Conservation (phyloP, 202 grass and related monocot species). For the Bolboschoenoplectus hybrid region DNA sequence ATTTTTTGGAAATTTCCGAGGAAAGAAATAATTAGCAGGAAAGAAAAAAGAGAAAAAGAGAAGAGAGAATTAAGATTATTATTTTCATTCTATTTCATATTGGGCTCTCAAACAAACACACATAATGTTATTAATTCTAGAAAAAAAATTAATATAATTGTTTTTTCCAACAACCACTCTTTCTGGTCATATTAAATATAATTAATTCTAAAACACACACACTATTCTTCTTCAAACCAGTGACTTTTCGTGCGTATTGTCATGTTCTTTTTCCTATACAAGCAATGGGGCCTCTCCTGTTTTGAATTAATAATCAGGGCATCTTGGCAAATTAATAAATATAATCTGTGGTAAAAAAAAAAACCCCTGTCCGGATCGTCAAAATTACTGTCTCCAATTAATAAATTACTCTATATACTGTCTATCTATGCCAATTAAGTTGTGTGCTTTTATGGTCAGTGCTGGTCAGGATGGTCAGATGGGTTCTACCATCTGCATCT, state of each 20-base stretch:
- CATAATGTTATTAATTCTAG: neutral
- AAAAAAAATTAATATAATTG: neutral
- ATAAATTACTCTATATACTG: conserved; percentile 5
- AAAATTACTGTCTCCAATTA: conserved; percentile 2
- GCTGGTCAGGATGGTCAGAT: conserved; percentile 27
- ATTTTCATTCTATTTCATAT: neutral
- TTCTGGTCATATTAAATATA: neutral
- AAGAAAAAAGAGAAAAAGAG: no score
- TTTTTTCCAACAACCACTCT: neutral
- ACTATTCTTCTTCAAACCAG: conserved; percentile 26
- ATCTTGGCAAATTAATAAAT: conserved; percentile 27
- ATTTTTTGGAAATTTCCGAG: no score
- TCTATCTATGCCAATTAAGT: conserved; percentile 26
- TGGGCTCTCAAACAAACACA: neutral
- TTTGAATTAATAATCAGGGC: conserved; percentile 27
- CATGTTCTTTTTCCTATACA: conserved; percentile 34
- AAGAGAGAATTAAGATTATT: no score
- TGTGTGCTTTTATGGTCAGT: conserved; percentile 15
- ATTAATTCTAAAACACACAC: neutral
- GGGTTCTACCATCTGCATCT: conserved; percentile 13
- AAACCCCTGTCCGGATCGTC: neutral
- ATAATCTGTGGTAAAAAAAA: conserved; percentile 14
- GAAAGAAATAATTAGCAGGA: no score
- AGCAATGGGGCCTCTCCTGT: conserved; percentile 36
- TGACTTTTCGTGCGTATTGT: conserved; percentile 30